These are phyloP conservation scores for Trichoderma sp. DNA, from an alignment of 2,329 filamentous ascomycete species.

Conservation along the genomic window DNA sequence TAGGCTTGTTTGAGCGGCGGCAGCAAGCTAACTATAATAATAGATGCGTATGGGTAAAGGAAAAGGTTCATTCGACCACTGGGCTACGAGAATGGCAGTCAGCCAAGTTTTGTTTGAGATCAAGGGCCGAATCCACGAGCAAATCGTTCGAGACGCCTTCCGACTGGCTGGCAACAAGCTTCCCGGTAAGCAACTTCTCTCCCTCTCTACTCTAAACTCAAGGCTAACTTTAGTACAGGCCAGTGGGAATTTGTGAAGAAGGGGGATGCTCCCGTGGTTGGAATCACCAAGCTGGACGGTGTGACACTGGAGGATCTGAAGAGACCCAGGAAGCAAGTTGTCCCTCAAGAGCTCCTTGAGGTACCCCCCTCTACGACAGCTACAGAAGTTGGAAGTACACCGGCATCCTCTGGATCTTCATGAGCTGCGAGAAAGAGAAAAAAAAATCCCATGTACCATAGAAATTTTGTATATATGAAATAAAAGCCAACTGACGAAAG, in stretches of 20 bases:
- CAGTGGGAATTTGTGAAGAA: constrained; percentile 94
- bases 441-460: constrained; percentile 20
- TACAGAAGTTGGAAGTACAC: constrained; percentile 41
- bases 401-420: constrained; percentile 40
- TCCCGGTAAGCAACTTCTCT: constrained; percentile 65
- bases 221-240: constrained; percentile 51
- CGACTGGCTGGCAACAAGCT: constrained; percentile 92
- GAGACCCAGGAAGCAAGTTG: constrained; percentile 71
- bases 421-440: constrained; percentile 25
- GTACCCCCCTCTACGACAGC: constrained; percentile 41
- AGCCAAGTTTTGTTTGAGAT: constrained; percentile 93
- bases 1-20: not conserved
- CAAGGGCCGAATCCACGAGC: constrained; percentile 90
- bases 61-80: constrained; percentile 96
- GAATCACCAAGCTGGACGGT: constrained; percentile 87
- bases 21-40: not conserved
- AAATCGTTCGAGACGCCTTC: constrained; percentile 91
- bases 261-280: constrained; percentile 86
- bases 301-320: constrained; percentile 83
- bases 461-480: constrained; percentile 31
- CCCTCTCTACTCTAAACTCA: not conserved
- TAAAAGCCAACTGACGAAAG: constrained; percentile 33
- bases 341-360: constrained; percentile 47
- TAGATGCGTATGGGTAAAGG: constrained; percentile 97
- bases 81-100: constrained; percentile 87